These are phyloP conservation scores for Neurospora sp. DNA, from an alignment of 495 filamentous ascomycete species.

Conservation along the genomic window DNA sequence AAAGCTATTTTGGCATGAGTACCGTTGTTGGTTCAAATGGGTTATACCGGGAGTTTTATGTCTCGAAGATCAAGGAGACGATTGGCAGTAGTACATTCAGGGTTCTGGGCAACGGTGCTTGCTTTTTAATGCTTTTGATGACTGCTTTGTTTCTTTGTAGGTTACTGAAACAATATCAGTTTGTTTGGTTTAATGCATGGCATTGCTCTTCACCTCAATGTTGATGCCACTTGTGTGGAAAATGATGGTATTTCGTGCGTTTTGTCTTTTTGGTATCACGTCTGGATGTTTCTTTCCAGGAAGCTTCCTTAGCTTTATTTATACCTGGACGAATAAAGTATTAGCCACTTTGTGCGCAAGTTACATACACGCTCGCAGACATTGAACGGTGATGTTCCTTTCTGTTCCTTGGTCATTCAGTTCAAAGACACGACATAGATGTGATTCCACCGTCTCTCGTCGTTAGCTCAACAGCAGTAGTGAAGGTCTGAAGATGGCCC, in stretches of 20 bases:
- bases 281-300: neutral
- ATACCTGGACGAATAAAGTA: neutral
- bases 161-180: neutral
- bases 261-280: too few species aligned
- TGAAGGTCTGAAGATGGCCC: neutral
- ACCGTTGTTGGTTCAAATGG: neutral
- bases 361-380: neutral
- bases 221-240: neutral
- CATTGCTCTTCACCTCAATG: neutral
- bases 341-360: neutral
- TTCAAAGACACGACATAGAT: neutral
- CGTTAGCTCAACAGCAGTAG: neutral
- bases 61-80: neutral
- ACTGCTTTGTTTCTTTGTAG: neutral
- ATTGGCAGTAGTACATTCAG: neutral
- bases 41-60: neutral
- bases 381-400: neutral
- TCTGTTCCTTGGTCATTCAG: neutral
- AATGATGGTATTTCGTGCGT: neutral
- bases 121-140: neutral
- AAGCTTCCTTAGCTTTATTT: neutral
- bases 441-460: neutral
- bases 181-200: neutral
- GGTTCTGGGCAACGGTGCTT: neutral
- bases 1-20: neutral